Evolutionary conservation across 768 basidiomycete species (phyloP).

Genomic region (Floccularia luteovirens): DNA sequence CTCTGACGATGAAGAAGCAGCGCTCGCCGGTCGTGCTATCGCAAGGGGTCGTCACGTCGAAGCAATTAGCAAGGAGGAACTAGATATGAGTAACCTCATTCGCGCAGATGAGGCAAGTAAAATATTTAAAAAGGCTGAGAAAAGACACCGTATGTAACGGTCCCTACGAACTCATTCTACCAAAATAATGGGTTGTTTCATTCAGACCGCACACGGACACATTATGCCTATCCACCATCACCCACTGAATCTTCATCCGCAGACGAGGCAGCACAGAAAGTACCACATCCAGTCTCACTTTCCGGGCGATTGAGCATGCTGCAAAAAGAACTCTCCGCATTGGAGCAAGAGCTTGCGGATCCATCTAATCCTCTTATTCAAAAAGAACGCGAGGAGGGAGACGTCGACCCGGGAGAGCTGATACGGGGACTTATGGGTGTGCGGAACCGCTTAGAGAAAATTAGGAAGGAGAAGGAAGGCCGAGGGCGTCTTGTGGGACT

Average conservation of each 20-base stretch:
- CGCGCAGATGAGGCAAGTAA: slow-evolving; percentile 60
- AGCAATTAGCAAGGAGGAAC: slow-evolving; percentile 46
- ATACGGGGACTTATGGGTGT: slow-evolving; percentile 76
- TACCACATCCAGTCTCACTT: slow-evolving; percentile 33
- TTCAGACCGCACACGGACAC: slow-evolving; percentile 42
- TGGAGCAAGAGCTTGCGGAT: slow-evolving; percentile 80
- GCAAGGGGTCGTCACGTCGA: slow-evolving; percentile 31
- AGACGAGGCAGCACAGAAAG: slow-evolving; percentile 16
- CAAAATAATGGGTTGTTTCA: slow-evolving; percentile 1
- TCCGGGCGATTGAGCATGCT: slow-evolving; percentile 57
- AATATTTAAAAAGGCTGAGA: slow-evolving; percentile 68
- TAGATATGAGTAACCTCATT: slow-evolving; percentile 62
- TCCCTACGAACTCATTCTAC: background rate
- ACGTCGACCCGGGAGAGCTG: slow-evolving; percentile 66
- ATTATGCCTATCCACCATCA: slow-evolving; percentile 68
- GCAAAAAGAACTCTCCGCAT: slow-evolving; percentile 68
- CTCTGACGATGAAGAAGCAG: slow-evolving; percentile 60
- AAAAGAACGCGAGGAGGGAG: slow-evolving; percentile 50
- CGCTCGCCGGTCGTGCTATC: slow-evolving; percentile 27
- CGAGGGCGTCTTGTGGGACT: slow-evolving; percentile 55
- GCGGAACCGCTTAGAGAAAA: slow-evolving; percentile 58
- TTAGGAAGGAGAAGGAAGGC: slow-evolving; percentile 59
- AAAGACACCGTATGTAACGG: slow-evolving; percentile 36
- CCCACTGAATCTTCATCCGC: slow-evolving; percentile 38
- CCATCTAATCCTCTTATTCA: slow-evolving; percentile 65